phyloP scores from a whole-genome alignment of 768 basidiomycete species.

The Lepiota brunneoincarnata region DNA sequence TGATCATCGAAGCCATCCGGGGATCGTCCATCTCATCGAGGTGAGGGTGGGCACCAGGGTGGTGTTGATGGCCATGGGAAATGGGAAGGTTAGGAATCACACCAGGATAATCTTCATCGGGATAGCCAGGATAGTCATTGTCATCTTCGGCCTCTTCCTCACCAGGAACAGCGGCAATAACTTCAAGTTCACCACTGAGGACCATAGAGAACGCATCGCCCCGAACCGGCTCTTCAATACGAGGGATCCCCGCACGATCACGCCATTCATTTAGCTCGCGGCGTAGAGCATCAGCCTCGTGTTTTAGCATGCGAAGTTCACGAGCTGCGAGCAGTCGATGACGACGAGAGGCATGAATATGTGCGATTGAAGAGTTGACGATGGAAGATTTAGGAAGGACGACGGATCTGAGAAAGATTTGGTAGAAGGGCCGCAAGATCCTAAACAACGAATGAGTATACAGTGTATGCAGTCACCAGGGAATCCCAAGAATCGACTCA shows the following conservation, averaged over 20 bases:
- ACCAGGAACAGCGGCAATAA: conserved; percentile 46
- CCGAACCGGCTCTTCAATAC: conserved; percentile 70
- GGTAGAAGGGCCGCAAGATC: conserved; percentile 91
- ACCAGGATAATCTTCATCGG: conserved; percentile 6
- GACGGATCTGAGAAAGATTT: conserved; percentile 85
- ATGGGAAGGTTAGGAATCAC: conserved; percentile 2
- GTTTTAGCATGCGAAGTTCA: conserved; percentile 75
- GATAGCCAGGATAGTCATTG: conserved; percentile 23
- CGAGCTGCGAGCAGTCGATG: conserved; percentile 79
- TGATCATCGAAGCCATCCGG: conserved; percentile 27
- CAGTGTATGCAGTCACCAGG: not conserved
- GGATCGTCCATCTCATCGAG: conserved; percentile 31
- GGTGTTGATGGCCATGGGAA: conserved; percentile 8
- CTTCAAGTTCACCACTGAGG: conserved; percentile 67
- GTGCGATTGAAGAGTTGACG: conserved; percentile 93
- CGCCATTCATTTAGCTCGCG: conserved; percentile 95
- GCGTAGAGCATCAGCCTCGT: conserved; percentile 83
- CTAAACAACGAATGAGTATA: conserved; percentile 32
- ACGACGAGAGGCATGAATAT: conserved; percentile 78
- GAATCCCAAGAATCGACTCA: conserved; percentile 29
- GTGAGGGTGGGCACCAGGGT: conserved; percentile 12
- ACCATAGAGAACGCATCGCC: conserved; percentile 73
- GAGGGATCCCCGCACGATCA: conserved; percentile 66
- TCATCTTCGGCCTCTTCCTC: conserved; percentile 42
- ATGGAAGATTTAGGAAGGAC: conserved; percentile 96